Conservation (phyloP, 2,329 filamentous ascomycete species). For the Mycosphaerella arachidis region DNA sequence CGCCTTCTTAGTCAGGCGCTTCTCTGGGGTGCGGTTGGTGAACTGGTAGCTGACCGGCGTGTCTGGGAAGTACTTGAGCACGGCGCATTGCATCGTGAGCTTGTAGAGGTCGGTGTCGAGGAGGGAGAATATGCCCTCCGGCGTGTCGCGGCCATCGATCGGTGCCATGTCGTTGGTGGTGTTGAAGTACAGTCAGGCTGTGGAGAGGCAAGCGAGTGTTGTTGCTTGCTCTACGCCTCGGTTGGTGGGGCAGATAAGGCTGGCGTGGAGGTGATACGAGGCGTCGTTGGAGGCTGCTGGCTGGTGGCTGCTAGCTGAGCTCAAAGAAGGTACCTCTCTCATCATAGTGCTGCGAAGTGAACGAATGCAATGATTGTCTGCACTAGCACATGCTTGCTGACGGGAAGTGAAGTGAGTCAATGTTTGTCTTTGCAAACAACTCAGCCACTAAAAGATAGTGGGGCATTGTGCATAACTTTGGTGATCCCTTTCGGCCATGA, state of each 20-base stretch:
- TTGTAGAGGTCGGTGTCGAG: slow-evolving; percentile 75
- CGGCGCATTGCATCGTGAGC: slow-evolving; percentile 96
- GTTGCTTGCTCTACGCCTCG: not conserved
- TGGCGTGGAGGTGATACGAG: not conserved
- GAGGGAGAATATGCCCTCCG: slow-evolving; percentile 42
- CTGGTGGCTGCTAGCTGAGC: not conserved
- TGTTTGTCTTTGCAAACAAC: not conserved
- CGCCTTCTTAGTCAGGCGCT: slow-evolving; percentile 78
- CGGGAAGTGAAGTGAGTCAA: not conserved
- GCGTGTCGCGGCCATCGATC: slow-evolving; percentile 8
- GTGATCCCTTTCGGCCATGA: not conserved
- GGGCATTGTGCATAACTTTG: not conserved
- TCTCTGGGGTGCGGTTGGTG: slow-evolving; percentile 90
- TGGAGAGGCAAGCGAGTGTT: not conserved
- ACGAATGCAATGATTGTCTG: not conserved
- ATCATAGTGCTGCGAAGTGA: not conserved
- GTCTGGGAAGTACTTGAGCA: slow-evolving; percentile 85
- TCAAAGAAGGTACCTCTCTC: too few relatives aligned
- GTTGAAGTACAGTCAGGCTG: not conserved
- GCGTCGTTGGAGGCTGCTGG: not conserved
- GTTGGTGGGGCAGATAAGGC: not conserved
- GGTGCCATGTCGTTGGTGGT: slow-evolving; percentile 18
- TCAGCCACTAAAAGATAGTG: not conserved
- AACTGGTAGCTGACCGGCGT: slow-evolving; percentile 82
- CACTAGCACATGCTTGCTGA: not conserved